Evolutionary conservation across 495 filamentous ascomycete genomes (phyloP).

Genomic region (Penicilliopsis zonata): DNA sequence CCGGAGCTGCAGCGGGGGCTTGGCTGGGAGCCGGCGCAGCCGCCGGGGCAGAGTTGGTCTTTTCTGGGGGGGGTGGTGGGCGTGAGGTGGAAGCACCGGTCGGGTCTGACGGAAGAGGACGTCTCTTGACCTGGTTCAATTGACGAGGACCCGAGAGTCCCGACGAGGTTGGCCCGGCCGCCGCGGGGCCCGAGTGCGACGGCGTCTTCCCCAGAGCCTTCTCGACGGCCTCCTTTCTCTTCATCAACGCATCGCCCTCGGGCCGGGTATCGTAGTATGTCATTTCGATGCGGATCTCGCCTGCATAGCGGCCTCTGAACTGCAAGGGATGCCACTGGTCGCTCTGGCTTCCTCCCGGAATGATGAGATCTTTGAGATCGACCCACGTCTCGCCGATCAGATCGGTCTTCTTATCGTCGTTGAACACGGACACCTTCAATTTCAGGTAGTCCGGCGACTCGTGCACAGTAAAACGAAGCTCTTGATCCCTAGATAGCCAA

Average conservation of each 20-base stretch:
- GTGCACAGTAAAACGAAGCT: conserved; percentile 90
- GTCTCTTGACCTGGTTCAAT: conserved; percentile 54
- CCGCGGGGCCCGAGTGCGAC: conserved; percentile 2
- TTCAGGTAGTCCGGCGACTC: conserved; percentile 92
- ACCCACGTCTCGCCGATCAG: conserved; percentile 90
- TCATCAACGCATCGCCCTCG: conserved; percentile 53
- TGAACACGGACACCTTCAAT: conserved; percentile 91
- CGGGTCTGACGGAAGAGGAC: conserved; percentile 67
- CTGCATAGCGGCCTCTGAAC: conserved; percentile 87
- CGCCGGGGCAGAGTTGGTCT: conserved; percentile 12
- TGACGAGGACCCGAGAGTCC: conserved; percentile 47
- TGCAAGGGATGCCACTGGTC: conserved; percentile 83
- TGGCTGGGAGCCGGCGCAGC: conserved; percentile 4
- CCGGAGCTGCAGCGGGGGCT: conserved; percentile 9
- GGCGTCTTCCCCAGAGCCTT: conserved; percentile 16
- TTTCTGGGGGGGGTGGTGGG: conserved; percentile 14
- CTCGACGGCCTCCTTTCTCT: conserved; percentile 30
- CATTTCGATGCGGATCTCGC: conserved; percentile 87
- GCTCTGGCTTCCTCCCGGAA: conserved; percentile 78
- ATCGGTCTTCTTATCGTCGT: conserved; percentile 94
- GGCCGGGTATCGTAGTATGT: conserved; percentile 90
- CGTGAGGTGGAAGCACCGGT: conserved; percentile 24
- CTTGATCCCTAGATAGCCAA: conserved; percentile 87
- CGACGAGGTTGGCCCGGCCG: conserved; percentile 7
- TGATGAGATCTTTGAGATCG: conserved; percentile 66